Evolutionary conservation across 176 grass and related monocot species (phyloP).

Genomic region (Carex parvula): DNA sequence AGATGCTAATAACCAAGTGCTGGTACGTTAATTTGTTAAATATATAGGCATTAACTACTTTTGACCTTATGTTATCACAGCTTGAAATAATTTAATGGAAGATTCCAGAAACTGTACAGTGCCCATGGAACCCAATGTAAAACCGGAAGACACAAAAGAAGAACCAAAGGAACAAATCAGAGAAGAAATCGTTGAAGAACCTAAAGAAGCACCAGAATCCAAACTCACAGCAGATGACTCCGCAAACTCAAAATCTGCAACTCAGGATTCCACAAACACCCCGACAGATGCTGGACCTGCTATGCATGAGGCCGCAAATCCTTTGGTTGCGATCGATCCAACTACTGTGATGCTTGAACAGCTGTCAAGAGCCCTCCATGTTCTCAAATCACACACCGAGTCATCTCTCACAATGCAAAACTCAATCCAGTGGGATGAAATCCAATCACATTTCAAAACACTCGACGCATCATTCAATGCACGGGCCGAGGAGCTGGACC

Average conservation of each 20-base stretch:
- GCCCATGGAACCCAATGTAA: neutral
- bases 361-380: constrained; percentile 61
- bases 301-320: constrained; percentile 29
- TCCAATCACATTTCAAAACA: constrained; percentile 53
- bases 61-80: neutral
- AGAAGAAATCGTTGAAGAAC: neutral
- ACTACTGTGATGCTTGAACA: constrained; percentile 48
- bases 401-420: constrained; percentile 42
- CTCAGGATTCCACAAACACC: neutral
- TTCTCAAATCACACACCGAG: constrained; percentile 62
- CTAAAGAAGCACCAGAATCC: neutral
- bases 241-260: neutral
- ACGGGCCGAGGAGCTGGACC: neutral
- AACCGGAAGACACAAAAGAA: constrained; percentile 3
- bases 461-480: constrained; percentile 62
- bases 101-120: neutral
- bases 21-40: neutral
- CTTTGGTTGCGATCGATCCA: constrained; percentile 34
- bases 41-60: neutral
- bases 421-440: constrained; percentile 58
- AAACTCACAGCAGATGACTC: neutral
- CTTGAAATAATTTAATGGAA: neutral
- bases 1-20: neutral
- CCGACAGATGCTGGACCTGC: neutral
- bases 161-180: neutral